Evolutionary conservation across 306 rosid genomes (phyloP).

Genomic region (Citrullus colocynthis): DNA sequence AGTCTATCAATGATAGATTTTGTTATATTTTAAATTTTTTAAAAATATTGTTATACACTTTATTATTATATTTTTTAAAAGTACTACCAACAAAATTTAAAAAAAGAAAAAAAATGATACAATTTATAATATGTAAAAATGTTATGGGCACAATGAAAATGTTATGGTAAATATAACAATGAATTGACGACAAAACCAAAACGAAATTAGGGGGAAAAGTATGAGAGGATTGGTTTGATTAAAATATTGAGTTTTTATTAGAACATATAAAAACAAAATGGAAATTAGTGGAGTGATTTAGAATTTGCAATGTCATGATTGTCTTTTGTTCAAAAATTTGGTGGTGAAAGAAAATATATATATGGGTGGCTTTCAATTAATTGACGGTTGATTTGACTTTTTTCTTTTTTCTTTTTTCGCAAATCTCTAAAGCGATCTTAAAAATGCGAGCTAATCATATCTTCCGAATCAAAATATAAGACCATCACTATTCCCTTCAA

Average conservation of each 20-base stretch:
- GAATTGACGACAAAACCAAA: too few species aligned
- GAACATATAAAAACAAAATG: not conserved
- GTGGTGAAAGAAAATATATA: not conserved
- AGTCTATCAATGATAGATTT: too few species aligned
- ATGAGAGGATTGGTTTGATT: not conserved
- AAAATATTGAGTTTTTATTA: not conserved
- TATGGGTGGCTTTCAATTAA: not conserved
- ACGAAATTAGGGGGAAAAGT: too few species aligned
- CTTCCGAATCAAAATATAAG: not conserved
- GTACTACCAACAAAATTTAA: too few species aligned
- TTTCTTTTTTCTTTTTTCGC: not conserved
- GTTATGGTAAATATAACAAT: too few species aligned
- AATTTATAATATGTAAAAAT: too few species aligned
- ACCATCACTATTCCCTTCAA: too few species aligned
- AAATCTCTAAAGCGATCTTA: not conserved
- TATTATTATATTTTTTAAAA: too few species aligned
- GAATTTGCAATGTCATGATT: not conserved
- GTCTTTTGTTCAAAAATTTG: not conserved
- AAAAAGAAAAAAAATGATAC: too few species aligned
- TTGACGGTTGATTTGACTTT: conserved; percentile 5
- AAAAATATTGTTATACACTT: too few species aligned
- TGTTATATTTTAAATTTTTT: too few species aligned
- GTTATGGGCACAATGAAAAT: too few species aligned
- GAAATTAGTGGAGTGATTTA: not conserved
- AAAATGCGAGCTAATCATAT: not conserved